Evolutionary conservation across 2,329 filamentous ascomycete genomes (phyloP).

Genomic region (Akanthomyces dipterigenus): DNA sequence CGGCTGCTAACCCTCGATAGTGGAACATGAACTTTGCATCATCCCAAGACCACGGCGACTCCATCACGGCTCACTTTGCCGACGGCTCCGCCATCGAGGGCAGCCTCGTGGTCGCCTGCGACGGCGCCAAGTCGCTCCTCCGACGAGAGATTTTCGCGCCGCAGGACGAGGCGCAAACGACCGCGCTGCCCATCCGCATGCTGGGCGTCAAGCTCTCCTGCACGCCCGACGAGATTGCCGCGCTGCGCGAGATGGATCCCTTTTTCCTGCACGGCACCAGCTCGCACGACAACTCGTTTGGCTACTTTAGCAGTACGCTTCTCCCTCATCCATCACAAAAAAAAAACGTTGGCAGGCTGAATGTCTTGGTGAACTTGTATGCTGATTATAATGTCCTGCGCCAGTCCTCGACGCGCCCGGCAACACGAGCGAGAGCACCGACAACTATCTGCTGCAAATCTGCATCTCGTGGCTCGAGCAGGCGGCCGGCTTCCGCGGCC

Average conservation of each 20-base stretch:
- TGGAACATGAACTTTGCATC: constrained; percentile 33
- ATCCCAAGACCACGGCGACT: constrained; percentile 25
- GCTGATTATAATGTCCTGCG: too few species aligned
- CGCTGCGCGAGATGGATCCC: constrained; percentile 41
- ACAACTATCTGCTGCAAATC: constrained; percentile 40
- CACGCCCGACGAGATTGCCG: constrained; percentile 32
- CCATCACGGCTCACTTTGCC: constrained; percentile 38
- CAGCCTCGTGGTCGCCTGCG: constrained; percentile 41
- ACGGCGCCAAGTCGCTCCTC: constrained; percentile 40
- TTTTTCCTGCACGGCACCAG: constrained; percentile 47
- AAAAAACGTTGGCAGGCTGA: too few species aligned
- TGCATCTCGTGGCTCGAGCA: constrained; percentile 45
- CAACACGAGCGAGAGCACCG: constrained; percentile 27
- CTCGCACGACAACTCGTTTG: constrained; percentile 44
- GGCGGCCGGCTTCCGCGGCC: constrained; percentile 27
- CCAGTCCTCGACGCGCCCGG: constrained; percentile 42
- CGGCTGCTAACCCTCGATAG: constrained; percentile 19
- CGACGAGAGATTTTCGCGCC: constrained; percentile 32
- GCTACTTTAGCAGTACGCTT: constrained; percentile 44
- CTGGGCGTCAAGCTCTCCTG: constrained; percentile 40
- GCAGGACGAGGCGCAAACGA: constrained; percentile 21
- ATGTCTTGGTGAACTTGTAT: too few species aligned
- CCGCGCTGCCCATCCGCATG: constrained; percentile 40
- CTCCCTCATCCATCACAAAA: too few species aligned
- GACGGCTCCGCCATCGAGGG: constrained; percentile 37